These are phyloP conservation scores for Penicillium sp. DNA, from an alignment of 2,329 filamentous ascomycete genomes.

Conservation along the genomic window DNA sequence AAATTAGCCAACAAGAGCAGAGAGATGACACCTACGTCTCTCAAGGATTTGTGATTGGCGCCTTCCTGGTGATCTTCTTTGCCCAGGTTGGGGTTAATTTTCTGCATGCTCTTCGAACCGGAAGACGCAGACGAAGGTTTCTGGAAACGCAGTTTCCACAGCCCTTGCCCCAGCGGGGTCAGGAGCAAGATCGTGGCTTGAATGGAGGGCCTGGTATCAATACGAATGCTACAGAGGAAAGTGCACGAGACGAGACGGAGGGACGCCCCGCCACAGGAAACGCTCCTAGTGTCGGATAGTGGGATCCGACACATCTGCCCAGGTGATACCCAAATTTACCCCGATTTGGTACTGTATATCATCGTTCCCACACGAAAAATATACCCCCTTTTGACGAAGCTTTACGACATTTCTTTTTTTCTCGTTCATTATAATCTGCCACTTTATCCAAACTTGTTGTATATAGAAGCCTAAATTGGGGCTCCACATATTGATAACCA, in stretches of 20 bases:
- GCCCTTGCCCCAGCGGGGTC: constrained; percentile 16
- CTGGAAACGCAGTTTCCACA: constrained; percentile 25
- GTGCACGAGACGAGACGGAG: constrained; percentile 1
- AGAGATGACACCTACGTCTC: constrained; percentile 26
- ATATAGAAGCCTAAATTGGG: background rate
- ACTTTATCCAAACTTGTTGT: background rate
- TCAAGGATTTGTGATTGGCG: constrained; percentile 33
- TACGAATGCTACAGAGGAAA: background rate
- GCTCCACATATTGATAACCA: too few relatives aligned
- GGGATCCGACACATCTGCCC: background rate
- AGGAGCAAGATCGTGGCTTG: background rate
- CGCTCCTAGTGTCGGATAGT: background rate
- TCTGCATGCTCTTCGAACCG: constrained; percentile 25
- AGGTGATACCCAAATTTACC: background rate
- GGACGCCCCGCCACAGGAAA: background rate
- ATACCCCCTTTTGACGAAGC: background rate
- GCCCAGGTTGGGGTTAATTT: constrained; percentile 31
- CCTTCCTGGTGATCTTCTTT: constrained; percentile 31
- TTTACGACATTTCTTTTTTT: background rate
- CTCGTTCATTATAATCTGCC: background rate
- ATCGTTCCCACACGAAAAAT: background rate
- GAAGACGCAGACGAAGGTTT: constrained; percentile 21
- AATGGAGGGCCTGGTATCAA: background rate
- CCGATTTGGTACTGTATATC: background rate
- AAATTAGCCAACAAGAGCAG: background rate